phyloP scores from a whole-genome alignment of 345 rosid genomes.

The Microcos paniculata region DNA sequence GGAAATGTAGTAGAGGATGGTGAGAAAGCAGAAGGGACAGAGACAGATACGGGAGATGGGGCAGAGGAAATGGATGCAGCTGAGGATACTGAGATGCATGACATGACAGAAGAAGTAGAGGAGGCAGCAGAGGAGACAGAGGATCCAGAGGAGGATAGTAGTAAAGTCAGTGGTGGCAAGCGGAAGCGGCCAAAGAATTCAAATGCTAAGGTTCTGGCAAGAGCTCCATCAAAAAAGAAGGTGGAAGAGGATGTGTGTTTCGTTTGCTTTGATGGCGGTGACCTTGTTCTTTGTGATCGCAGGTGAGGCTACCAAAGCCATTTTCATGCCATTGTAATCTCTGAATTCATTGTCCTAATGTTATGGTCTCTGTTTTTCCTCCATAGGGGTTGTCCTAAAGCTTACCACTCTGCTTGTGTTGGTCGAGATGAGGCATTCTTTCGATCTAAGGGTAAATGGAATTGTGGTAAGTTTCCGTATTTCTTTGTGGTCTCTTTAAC shows the following conservation, averaged over 20 bases:
- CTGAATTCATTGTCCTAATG: background rate
- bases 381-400: constrained; percentile 97
- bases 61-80: constrained; percentile 31
- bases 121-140: constrained; percentile 38
- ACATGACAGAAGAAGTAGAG: constrained; percentile 28
- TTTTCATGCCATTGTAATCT: background rate
- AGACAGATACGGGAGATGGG: constrained; percentile 24
- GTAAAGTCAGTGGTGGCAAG: constrained; percentile 53
- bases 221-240: constrained; percentile 59
- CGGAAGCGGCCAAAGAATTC: constrained; percentile 65
- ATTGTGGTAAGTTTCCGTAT: constrained; percentile 71
- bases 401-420: constrained; percentile 91
- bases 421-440: constrained; percentile 91
- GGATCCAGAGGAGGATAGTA: constrained; percentile 49
- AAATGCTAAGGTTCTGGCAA: constrained; percentile 36
- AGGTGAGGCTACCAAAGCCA: constrained; percentile 44
- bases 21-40: constrained; percentile 29
- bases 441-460: constrained; percentile 85
- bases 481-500: background rate
- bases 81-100: constrained; percentile 33
- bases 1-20: constrained; percentile 28
- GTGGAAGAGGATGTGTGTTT: constrained; percentile 97
- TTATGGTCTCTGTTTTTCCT: constrained; percentile 4
- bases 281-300: constrained; percentile 95
- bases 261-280: constrained; percentile 96